Evolutionary conservation across 805 yeast species (phyloP), one percentile per base, ranked within the genome.

Genomic region (Saturnispora silvae): DNA sequence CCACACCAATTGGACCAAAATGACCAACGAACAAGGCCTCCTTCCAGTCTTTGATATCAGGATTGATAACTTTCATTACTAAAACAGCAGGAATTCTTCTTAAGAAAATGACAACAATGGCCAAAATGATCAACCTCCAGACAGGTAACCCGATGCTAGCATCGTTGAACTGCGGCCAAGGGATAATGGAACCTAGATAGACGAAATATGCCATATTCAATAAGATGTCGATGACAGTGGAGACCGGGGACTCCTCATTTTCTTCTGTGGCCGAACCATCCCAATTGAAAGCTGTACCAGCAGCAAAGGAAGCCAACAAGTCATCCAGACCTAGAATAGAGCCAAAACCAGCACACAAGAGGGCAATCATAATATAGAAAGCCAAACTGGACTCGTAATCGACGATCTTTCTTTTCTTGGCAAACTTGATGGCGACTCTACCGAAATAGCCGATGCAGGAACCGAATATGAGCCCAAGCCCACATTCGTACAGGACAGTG

Each of bases 221-320:
- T 40, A 78, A 50, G 46, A 77, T 61, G 50, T 80, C 86, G 39
- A 79, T 68, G 14, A 74, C 77, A 0, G 78, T 75, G 22, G 82
- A 73, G 13, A 77, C 72, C 44, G 72, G 75, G 6, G 80, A 69
- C 44, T 74, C 76, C 46, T 72, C 73, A 2, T 80, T 75, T 42
- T 66, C 67, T 33, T 61, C 57, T 23, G 81, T 72, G 52, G 69
- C 75, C 57, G 72, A 73, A 18, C 83, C 85, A 51, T 76, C 75
- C 86, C 86, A 79, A 4, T 81, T 74, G 51, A 80, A 77, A 0
- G 79, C 72, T 2, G 80, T 70, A 19, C 86, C 86, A 2, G 84
- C 85, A 5, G 79, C 72, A 52, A 79, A 80, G 9, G 84, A 76
- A 4, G 78, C 82, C 33, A 79, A 61, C 40, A 79, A 66, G 51